A percentile compares a stretch with the other conserved stretches of the same genome.
Conservation (phyloP, 177 flowering plant genomes). For the Vitis hybrid region DNA sequence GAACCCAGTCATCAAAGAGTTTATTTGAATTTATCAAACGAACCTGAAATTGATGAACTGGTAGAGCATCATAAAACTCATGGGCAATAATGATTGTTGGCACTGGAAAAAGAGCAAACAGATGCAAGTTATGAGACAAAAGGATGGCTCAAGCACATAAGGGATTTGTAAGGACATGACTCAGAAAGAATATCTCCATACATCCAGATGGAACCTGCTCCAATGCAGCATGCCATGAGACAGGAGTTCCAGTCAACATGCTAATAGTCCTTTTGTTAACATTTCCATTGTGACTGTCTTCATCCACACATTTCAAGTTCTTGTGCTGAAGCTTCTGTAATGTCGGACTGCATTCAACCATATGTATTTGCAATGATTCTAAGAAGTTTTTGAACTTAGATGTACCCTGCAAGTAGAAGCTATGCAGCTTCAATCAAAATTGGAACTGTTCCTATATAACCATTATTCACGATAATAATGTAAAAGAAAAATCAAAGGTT, state of each 20-base stretch:
- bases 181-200: slow-evolving; percentile 32
- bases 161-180: neutral
- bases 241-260: slow-evolving; percentile 60
- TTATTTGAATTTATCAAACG: slow-evolving; percentile 12
- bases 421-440: slow-evolving; percentile 4
- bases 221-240: slow-evolving; percentile 85
- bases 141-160: neutral
- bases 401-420: slow-evolving; percentile 57
- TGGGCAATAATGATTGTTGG: slow-evolving; percentile 91
- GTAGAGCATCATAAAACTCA: slow-evolving; percentile 96
- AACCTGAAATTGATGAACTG: slow-evolving; percentile 99
- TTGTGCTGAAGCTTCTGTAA: slow-evolving; percentile 71
- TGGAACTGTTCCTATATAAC: neutral
- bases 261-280: slow-evolving; percentile 45
- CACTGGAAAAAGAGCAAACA: slow-evolving; percentile 44
- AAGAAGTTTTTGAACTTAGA: slow-evolving; percentile 80
- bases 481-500: neutral
- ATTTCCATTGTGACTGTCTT: slow-evolving; percentile 23
- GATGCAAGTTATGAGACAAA: neutral
- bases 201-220: slow-evolving; percentile 95
- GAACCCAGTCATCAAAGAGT: neutral
- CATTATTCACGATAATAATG: neutral
- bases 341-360: slow-evolving; percentile 96
- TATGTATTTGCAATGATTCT: slow-evolving; percentile 66
- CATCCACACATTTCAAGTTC: slow-evolving; percentile 61